These are phyloP conservation scores for Pseudocohnilembus persalinus DNA, from an alignment of 169 alveolate genomes.

Conservation along the genomic window DNA sequence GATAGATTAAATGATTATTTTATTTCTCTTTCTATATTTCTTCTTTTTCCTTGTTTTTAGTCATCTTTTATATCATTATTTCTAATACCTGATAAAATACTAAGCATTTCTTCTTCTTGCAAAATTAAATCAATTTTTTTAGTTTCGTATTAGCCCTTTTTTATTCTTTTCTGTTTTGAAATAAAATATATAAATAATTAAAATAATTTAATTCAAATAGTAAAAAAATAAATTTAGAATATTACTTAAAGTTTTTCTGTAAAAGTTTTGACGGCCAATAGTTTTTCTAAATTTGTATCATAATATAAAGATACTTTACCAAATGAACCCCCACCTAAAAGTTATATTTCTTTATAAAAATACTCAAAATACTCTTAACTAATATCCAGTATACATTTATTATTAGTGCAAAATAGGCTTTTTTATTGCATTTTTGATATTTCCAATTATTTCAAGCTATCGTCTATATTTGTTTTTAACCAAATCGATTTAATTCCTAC, in stretches of 20 bases:
- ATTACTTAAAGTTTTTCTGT: background rate
- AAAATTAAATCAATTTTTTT: background rate
- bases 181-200: too few species aligned
- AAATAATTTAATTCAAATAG: too few species aligned
- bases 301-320: background rate
- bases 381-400: too few species aligned
- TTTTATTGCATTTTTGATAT: too few species aligned
- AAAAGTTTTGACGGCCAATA: background rate
- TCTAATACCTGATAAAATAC: background rate
- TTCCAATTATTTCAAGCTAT: too few species aligned
- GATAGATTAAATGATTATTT: background rate
- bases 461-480: too few species aligned
- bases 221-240: too few species aligned
- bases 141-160: background rate
- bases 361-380: background rate
- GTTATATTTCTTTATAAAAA: too few species aligned
- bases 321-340: background rate
- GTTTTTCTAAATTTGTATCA: background rate
- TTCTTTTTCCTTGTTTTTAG: background rate
- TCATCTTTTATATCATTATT: background rate
- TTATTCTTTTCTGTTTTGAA: background rate
- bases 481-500: too few species aligned
- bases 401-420: too few species aligned
- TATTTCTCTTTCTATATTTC: background rate
- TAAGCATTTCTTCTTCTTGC: background rate